Evolutionary conservation across 2,329 filamentous ascomycete genomes (phyloP).

Genomic region (Apiospora arundinis): DNA sequence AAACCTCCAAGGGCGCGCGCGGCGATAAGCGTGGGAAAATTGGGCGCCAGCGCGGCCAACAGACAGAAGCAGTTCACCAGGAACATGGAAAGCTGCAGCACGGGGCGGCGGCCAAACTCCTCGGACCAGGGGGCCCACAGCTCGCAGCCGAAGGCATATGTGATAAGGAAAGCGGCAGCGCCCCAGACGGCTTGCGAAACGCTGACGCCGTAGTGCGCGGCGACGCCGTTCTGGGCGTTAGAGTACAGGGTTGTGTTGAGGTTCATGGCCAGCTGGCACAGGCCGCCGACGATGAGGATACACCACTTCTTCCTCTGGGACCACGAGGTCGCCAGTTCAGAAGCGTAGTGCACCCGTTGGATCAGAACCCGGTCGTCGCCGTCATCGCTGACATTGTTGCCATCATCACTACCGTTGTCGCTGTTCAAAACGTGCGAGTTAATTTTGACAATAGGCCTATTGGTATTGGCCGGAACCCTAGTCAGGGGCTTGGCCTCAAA

Average conservation of each 20-base stretch:
- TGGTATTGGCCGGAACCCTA: background rate
- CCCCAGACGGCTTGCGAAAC: constrained; percentile 71
- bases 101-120: constrained; percentile 76
- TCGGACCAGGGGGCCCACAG: constrained; percentile 87
- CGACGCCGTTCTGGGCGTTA: constrained; percentile 68
- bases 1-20: constrained; percentile 73
- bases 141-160: constrained; percentile 85
- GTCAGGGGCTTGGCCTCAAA: background rate
- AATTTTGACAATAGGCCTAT: background rate
- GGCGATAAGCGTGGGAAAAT: constrained; percentile 71
- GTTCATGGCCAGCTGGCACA: constrained; percentile 77
- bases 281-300: constrained; percentile 70
- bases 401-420: background rate
- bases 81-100: constrained; percentile 73
- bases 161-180: constrained; percentile 76
- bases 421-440: background rate
- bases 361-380: constrained; percentile 40
- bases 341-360: constrained; percentile 65
- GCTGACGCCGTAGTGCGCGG: constrained; percentile 69
- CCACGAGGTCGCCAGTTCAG: constrained; percentile 66
- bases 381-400: background rate
- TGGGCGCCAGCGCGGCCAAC: constrained; percentile 71
- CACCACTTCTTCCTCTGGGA: constrained; percentile 69
- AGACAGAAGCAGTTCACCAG: constrained; percentile 79
- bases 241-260: constrained; percentile 77